A percentile compares a stretch with the other conserved stretches of the same genome.
Evolutionary conservation across 1,284 basidiomycete genomes (phyloP).

Genomic region (Kwoniella shivajii): DNA sequence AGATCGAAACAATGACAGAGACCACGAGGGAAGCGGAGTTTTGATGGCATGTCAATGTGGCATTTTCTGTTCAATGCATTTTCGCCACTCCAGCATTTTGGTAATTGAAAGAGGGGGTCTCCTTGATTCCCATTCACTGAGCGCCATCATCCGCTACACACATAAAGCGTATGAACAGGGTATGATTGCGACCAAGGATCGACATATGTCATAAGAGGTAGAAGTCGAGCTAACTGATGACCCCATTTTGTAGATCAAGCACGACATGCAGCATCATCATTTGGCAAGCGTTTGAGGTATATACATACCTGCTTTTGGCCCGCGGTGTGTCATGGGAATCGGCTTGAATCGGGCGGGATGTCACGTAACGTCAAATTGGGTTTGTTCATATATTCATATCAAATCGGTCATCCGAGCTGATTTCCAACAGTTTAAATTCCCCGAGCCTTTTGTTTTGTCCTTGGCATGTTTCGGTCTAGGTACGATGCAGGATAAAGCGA

Average conservation of each 20-base stretch:
- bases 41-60: no score
- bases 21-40: no score
- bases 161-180: no score
- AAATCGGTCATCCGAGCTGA: slow-evolving; percentile 12
- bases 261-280: neutral
- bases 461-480: neutral
- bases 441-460: neutral
- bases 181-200: neutral
- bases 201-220: neutral
- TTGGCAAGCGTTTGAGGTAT: neutral
- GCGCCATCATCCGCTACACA: no score
- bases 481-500: neutral
- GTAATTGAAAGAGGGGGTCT: no score
- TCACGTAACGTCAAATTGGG: no score
- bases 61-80: no score
- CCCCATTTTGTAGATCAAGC: neutral
- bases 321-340: no score
- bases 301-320: no score
- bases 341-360: neutral
- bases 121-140: no score
- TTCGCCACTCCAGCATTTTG: no score
- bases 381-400: neutral
- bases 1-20: no score
- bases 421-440: slow-evolving; percentile 1
- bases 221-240: neutral